Base-by-base conservation (phyloP, 2,329 filamentous ascomycete genomes). In the Pseudocercospora eumusae region DNA sequence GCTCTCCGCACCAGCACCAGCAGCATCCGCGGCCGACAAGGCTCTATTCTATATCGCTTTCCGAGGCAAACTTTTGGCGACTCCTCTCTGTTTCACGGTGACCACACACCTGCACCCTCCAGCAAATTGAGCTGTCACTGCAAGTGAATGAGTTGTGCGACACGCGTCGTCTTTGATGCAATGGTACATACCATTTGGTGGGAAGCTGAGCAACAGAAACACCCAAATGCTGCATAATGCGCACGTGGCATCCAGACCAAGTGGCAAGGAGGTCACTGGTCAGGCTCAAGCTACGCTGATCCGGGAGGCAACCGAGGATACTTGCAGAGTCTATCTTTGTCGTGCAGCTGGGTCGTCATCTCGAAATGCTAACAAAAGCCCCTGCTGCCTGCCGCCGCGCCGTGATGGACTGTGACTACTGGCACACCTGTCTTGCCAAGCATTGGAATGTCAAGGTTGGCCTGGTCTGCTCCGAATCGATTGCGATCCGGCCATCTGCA, bases 261-360 rank as follows among this genome's bases (percentile, higher is more conserved):
- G n/a, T n/a, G n/a, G 53, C 61, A 65, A 63, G 57, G 58, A 58
- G 66, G 44, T 64, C 47, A 59, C 59, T 55, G 59, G n/a, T n/a
- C 59, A 61, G 63, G 57, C 36, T 61, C 60, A 62, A 69, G 66
- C 62, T 68, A 64, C 61, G 68, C 66, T 61, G 68, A 71, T 71
- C 68, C 68, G 68, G 66, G 62, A 64, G 54, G 57, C 62, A 63
- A 59, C 69, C 69, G 69, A 66, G 60, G 50, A 28, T 57, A 44
- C 42, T 36, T 31, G 53, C 40, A 60, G 31, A 56, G 42, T 63
- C 63, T 64, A 67, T 67, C 61, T 65, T 64, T 62, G 64, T 64
- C 61, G 49, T 55, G 57, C 64, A 62, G 57, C 50, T 52, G 47
- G 28, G 20, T 28, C 23, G 47, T 55, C 56, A 25, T 20, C 59